phyloP scores from a whole-genome alignment of 2,329 filamentous ascomycete genomes.

The Balansia obtecta region DNA sequence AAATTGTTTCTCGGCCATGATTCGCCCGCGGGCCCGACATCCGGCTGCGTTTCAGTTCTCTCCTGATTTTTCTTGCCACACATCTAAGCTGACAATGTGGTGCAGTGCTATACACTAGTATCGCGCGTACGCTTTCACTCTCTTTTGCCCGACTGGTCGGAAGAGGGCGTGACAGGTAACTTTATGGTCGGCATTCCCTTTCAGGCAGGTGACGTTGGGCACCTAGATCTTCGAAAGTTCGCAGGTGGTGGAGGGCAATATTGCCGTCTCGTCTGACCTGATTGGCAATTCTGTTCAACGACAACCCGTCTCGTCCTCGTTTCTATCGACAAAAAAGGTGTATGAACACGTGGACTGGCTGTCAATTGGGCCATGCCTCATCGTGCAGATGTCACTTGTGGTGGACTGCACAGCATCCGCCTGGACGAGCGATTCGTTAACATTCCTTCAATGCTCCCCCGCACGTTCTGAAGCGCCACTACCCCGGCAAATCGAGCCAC shows the following conservation, averaged over 20 bases:
- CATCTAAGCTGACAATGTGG: neutral
- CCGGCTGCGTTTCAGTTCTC: neutral
- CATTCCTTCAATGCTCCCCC: too few species aligned
- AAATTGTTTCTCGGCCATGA: too few species aligned
- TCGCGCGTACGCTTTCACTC: neutral
- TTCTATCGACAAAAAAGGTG: too few species aligned
- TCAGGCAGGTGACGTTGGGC: too few species aligned
- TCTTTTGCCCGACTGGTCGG: neutral
- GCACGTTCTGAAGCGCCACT: too few species aligned
- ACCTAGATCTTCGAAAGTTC: neutral
- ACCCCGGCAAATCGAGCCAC: too few species aligned
- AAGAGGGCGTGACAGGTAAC: neutral
- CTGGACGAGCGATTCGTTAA: neutral
- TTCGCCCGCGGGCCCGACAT: neutral
- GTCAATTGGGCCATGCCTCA: neutral
- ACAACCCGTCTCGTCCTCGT: too few species aligned
- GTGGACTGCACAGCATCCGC: neutral
- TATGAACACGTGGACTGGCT: neutral
- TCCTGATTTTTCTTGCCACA: neutral
- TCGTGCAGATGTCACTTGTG: neutral
- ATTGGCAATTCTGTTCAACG: too few species aligned
- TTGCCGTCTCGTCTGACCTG: too few species aligned
- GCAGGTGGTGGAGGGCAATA: neutral
- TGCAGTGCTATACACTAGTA: neutral
- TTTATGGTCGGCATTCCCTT: neutral